phyloP scores from a whole-genome alignment of 495 filamentous ascomycete species.

The Aspergillus haitiensis region DNA sequence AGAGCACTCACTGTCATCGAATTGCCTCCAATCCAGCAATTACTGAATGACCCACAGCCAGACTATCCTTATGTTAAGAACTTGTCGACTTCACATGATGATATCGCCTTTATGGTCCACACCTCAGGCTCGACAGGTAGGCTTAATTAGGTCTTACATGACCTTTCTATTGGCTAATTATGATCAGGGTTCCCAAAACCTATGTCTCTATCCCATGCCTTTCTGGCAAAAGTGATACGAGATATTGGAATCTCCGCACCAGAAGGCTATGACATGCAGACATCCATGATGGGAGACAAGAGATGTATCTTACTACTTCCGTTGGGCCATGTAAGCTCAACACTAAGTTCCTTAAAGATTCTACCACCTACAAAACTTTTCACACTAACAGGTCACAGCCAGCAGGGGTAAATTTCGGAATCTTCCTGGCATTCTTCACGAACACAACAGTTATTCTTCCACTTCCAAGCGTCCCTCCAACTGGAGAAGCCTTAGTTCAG shows the following conservation, averaged over 20 bases:
- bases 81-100: background rate
- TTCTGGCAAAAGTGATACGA: slow-evolving; percentile 10
- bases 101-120: slow-evolving; percentile 13
- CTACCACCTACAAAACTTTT: no score
- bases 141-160: background rate
- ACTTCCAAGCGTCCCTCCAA: slow-evolving; percentile 5
- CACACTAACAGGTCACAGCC: slow-evolving; percentile 2
- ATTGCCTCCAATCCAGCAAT: slow-evolving; percentile 7
- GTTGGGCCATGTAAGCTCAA: slow-evolving; percentile 10
- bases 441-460: slow-evolving; percentile 12
- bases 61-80: slow-evolving; percentile 4
- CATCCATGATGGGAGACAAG: slow-evolving; percentile 11
- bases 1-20: slow-evolving; percentile 10
- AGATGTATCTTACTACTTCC: slow-evolving; percentile 10
- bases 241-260: slow-evolving; percentile 10
- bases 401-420: slow-evolving; percentile 6
- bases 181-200: slow-evolving; percentile 11
- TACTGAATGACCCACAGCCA: slow-evolving; percentile 6
- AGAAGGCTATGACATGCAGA: slow-evolving; percentile 13
- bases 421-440: slow-evolving; percentile 9
- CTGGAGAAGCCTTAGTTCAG: slow-evolving; percentile 7
- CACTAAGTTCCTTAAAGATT: no score
- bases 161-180: background rate
- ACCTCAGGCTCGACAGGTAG: slow-evolving; percentile 6
- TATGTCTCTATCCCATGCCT: slow-evolving; percentile 11